Base-by-base conservation (phyloP, 2,329 filamentous ascomycete genomes). In the Boeremia exigua region DNA sequence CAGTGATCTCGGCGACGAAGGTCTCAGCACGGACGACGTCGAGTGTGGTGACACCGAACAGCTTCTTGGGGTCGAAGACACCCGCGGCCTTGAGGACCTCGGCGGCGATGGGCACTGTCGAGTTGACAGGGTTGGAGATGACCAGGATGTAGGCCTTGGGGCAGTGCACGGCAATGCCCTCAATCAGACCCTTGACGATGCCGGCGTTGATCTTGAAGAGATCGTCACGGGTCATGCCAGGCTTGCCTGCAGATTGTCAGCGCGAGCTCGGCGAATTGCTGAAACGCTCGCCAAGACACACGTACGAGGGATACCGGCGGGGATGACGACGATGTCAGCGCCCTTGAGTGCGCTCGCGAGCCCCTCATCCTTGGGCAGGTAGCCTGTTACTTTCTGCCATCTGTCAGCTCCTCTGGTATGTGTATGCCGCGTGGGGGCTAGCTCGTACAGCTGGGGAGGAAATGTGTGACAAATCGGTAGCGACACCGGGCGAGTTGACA, bases 81-180 rank as follows among this genome's bases (percentile, higher is more conserved):
- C 88, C 88, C 77, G 92, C 92, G 69, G 86, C 84, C 87, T 97
- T 98, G 77, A 99, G 88, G 59, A 97, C 91, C 84, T 99, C 95
- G 68, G 93, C 95, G 63, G 95, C 91, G 74, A 99, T 97, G 62
- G 95, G 95, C 55, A 99, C 95, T 54, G 95, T 99, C 48, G 92
- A 96, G 88, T 99, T 99, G 80, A 99, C 95, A 56, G 95, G 95
- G 87, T 99, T 99, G 73, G 94, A 98, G 80, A 99, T 99, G 82
- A 99, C 88, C 65, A 98, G 88, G 77, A 96, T 87, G 81, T 89
- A 96, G 52, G 95, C 95, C 78, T 97, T 96, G 76, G 95, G 95
- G 76, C 88, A 88, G 74, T 89, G 87, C 76, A 97, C 88, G 69
- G 94, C 92, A 70, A 92, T 87, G 48, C 90, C 88, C 83, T 96